phyloP scores from a whole-genome alignment of 441 rosid genomes.

The Hypseocharis bilobata region DNA sequence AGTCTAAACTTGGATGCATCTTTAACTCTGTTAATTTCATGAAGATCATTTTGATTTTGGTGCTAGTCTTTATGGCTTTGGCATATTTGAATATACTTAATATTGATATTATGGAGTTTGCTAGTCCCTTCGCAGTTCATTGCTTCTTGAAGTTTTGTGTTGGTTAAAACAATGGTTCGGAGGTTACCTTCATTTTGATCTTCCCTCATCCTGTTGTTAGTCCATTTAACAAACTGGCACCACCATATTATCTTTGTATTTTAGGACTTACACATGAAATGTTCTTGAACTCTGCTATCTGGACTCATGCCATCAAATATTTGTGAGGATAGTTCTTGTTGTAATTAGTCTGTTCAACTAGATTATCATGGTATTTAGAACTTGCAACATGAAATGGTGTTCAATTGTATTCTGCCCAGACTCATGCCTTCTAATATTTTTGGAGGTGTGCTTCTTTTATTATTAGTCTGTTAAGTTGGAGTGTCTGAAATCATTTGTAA shows the following conservation, averaged over 20 bases:
- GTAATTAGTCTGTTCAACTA: background rate
- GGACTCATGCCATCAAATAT: background rate
- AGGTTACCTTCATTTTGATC: too few relatives aligned
- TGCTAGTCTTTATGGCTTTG: background rate
- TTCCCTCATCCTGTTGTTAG: background rate
- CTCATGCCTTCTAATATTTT: background rate
- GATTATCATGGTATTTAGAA: background rate
- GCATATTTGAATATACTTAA: too few relatives aligned
- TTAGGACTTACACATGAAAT: background rate
- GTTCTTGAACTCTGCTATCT: background rate
- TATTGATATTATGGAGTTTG: too few relatives aligned
- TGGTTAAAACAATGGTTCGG: too few relatives aligned
- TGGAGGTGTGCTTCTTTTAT: background rate
- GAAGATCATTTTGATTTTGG: background rate
- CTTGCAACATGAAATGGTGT: background rate
- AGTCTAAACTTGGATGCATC: too few relatives aligned
- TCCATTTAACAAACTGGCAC: background rate
- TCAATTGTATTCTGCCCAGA: background rate
- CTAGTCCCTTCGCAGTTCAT: background rate
- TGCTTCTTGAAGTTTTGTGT: background rate
- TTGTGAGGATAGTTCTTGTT: background rate
- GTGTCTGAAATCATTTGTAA: background rate
- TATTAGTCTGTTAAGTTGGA: background rate
- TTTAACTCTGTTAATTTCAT: too few relatives aligned
- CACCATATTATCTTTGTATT: background rate